These are phyloP conservation scores for Mucor velutinosus DNA, from an alignment of 371 early-diverging fungal species.

Conservation along the genomic window DNA sequence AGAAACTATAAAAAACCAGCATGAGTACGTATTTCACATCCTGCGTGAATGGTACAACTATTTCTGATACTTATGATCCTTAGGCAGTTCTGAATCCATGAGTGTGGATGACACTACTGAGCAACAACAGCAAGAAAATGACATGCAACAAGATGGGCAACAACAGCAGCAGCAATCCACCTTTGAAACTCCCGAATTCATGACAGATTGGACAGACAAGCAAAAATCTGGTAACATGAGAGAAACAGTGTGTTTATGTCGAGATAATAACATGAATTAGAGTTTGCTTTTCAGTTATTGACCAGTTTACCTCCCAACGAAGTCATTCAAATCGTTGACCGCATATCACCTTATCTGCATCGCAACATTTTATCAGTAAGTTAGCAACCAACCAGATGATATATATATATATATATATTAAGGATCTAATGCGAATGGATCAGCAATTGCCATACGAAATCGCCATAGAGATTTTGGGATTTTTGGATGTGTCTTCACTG, in stretches of 20 bases:
- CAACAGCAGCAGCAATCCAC: not conserved
- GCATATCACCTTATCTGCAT: slow-evolving; percentile 60
- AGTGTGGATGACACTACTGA: not conserved
- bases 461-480: slow-evolving; percentile 61
- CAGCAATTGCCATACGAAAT: slow-evolving; percentile 65
- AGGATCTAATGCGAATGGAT: too few species aligned
- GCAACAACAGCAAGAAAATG: not conserved
- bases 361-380: slow-evolving; percentile 54
- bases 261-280: not conserved
- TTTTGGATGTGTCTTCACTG: slow-evolving; percentile 53
- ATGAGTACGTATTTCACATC: not conserved
- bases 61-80: not conserved
- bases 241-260: not conserved
- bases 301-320: slow-evolving; percentile 19
- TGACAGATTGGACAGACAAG: slow-evolving; percentile 56
- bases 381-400: not conserved
- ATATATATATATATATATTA: too few species aligned
- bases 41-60: too few species aligned
- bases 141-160: too few species aligned
- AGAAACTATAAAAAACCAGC: not conserved
- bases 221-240: slow-evolving; percentile 56
- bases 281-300: slow-evolving; percentile 19
- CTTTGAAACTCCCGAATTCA: slow-evolving; percentile 25
- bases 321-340: slow-evolving; percentile 10
- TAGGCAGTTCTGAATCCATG: not conserved